Percentiles rank a stretch among this genome's conserved stretches.
These are phyloP conservation scores for Botrytis squamosa DNA, from an alignment of 2,329 filamentous ascomycete genomes.

Conservation along the genomic window DNA sequence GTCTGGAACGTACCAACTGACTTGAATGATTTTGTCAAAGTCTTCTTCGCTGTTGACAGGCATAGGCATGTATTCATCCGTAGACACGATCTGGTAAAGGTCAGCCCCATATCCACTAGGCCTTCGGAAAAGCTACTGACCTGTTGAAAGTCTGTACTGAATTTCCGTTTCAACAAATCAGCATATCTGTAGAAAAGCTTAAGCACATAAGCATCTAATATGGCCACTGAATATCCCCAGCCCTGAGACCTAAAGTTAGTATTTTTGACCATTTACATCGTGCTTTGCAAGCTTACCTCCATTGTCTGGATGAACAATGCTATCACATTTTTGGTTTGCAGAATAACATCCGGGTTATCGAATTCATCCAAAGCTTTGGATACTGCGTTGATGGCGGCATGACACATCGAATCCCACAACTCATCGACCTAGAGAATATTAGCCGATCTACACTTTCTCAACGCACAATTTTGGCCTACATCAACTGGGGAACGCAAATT, in stretches of 20 bases:
- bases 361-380: slow-evolving; percentile 74
- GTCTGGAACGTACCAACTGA: slow-evolving; percentile 93
- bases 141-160: slow-evolving; percentile 95
- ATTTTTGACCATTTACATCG: background rate
- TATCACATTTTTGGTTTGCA: slow-evolving; percentile 94
- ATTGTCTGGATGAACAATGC: slow-evolving; percentile 97
- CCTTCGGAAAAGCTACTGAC: slow-evolving; percentile 43
- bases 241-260: slow-evolving; percentile 51
- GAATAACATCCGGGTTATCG: slow-evolving; percentile 81
- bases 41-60: slow-evolving; percentile 86
- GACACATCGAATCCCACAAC: slow-evolving; percentile 97
- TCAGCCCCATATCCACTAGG: slow-evolving; percentile 23
- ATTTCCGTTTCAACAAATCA: slow-evolving; percentile 82
- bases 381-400: slow-evolving; percentile 78
- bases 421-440: slow-evolving; percentile 74
- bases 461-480: slow-evolving; percentile 49
- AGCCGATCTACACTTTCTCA: slow-evolving; percentile 18
- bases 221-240: slow-evolving; percentile 83
- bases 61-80: slow-evolving; percentile 99
- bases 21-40: slow-evolving; percentile 92
- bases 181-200: slow-evolving; percentile 87
- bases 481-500: slow-evolving; percentile 80
- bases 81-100: slow-evolving; percentile 64
- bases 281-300: slow-evolving; percentile 61
- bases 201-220: slow-evolving; percentile 82